Base-by-base conservation (phyloP, 164 flowering plant species). In the Taxillus chinensis region DNA sequence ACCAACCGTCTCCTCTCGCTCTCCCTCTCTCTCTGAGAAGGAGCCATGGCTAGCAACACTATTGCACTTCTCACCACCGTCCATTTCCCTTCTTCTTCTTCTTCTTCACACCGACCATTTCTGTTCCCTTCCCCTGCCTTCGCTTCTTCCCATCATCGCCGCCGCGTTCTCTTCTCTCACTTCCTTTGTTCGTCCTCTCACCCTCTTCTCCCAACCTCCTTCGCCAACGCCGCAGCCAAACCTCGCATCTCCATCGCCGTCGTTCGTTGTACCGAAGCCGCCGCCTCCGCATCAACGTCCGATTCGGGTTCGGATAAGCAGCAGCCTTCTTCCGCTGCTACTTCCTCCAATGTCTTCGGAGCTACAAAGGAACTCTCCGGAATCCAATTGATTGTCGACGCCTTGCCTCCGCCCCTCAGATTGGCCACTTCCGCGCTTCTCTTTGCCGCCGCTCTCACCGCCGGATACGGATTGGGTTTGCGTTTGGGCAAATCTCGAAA, bases 401-500 rank as follows among this genome's bases (percentile, higher is more conserved):
- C 70, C 8, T 57, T 92, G 66, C 67, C 96, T 0, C 86, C 97
- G 14, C 74, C 96, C 2, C 67, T 78, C 1, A 70, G 98, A 53
- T 48, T 88, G 16, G 90, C 80, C 11, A 67, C 74, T 40, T 88
- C 95, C 2, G 86, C 74, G 10, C 41, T 83, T 8, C 46, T 90
- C 3, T 68, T 92, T 5, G 89, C 89, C 13, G 92, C 79, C n/a
- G 90, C 92, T 10, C 57, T 82, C 0, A 88, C 88, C 5, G 84
- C 91, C 41, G 93, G 98, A 0, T 90, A 85, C 57, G 86, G 86
- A 2, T 42, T 90, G 42, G 96, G 96, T 61, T 52, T 70, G 17
- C 71, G 79, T 41, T 58, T 86, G 7, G 89, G 87, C 7, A 79
- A 81, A 55, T 60, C 68, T 14, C 55, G 75, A 62, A 77, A 74